A percentile compares a stretch with the other conserved stretches of the same genome.
These are phyloP conservation scores for Candida methanosorbosa DNA, from an alignment of 805 yeast genomes.

Conservation along the genomic window DNA sequence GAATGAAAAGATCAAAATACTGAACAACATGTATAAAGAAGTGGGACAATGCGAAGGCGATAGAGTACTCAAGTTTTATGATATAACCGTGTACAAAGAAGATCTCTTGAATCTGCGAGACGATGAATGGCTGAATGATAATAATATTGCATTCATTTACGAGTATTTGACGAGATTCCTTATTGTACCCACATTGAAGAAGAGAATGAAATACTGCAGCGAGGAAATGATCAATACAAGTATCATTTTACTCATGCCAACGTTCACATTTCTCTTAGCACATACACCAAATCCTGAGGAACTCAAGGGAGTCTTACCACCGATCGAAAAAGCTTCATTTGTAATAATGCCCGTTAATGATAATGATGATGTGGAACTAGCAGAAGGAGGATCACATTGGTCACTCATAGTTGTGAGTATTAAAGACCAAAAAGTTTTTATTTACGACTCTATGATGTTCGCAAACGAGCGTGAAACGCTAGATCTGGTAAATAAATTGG, in stretches of 20 bases:
- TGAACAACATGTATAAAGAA: conserved; percentile 7
- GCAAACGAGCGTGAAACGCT: conserved; percentile 31
- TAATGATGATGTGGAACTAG: conserved; percentile 47
- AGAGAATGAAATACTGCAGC: conserved; percentile 16
- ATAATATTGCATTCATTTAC: conserved; percentile 53
- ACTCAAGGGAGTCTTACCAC: conserved; percentile 37
- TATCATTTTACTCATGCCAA: conserved; percentile 43
- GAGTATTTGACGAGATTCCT: conserved; percentile 39
- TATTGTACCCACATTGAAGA: conserved; percentile 15
- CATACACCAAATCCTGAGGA: conserved; percentile 36
- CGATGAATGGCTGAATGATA: conserved; percentile 71
- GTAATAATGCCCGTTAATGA: conserved; percentile 65
- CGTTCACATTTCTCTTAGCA: conserved; percentile 53
- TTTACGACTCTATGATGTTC: conserved; percentile 52
- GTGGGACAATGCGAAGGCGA: conserved; percentile 11
- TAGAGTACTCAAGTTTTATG: conserved; percentile 40
- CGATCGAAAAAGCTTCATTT: conserved; percentile 33
- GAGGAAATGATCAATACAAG: conserved; percentile 18
- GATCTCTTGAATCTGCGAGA: conserved; percentile 51
- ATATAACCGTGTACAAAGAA: conserved; percentile 47
- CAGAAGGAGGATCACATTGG: conserved; percentile 75
- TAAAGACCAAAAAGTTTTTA: conserved; percentile 36
- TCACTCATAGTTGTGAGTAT: conserved; percentile 47
- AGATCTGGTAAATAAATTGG: conserved; percentile 23
- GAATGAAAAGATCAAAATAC: conserved; percentile 10